Base-by-base conservation (phyloP, 805 yeast genomes). In the Starmerella apicola region DNA sequence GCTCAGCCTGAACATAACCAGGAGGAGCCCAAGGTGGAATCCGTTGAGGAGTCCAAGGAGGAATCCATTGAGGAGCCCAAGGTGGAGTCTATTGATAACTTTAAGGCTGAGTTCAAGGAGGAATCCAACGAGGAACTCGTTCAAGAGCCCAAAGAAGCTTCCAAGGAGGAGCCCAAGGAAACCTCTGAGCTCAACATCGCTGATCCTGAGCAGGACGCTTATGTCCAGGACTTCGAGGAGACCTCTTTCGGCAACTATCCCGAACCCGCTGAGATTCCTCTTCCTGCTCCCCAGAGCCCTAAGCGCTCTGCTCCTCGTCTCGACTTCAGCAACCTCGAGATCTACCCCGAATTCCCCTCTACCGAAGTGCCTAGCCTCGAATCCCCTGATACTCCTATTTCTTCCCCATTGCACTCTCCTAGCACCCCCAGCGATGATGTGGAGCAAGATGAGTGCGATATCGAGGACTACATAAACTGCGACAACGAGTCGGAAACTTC, bases 141-240 rank as follows among this genome's bases (percentile, higher is more conserved):
- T 22, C 24, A 18, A 15, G 40, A 17, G 20, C 33, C 33, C 4
- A 22, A 19, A 10, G 36, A 31, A 6, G 30, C 7, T 9, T 25
- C 30, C 12, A n/a, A n/a, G 16, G 15, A 23, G n/a, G 12, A 27
- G 16, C 3, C 24, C 25, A 22, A 33, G 27, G 22, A 26, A 18
- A 3, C 25, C 32, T 8, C 23, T 6, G 42, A 39, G 17, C 24
- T 18, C 7, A n/a, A 17, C n/a, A 20, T 7, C 12, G 36, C 32
- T 23, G 46, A 43, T 24, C 41, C 36, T 6, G 46, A 43, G 20
- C 38, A 39, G 19, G 38, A 43, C 26, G 18, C 32, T 5, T 43
- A 39, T 26, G 15, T 39, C 13, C 21, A 28, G 5, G 44, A 39
- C 22, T 40, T 43, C 31, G 46, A 43, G 24, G 38, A 36, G n/a